Evolutionary conservation across 768 basidiomycete genomes (phyloP), one percentile per base, ranked within the genome.

Genomic region (Paxillus ammoniavirescens): DNA sequence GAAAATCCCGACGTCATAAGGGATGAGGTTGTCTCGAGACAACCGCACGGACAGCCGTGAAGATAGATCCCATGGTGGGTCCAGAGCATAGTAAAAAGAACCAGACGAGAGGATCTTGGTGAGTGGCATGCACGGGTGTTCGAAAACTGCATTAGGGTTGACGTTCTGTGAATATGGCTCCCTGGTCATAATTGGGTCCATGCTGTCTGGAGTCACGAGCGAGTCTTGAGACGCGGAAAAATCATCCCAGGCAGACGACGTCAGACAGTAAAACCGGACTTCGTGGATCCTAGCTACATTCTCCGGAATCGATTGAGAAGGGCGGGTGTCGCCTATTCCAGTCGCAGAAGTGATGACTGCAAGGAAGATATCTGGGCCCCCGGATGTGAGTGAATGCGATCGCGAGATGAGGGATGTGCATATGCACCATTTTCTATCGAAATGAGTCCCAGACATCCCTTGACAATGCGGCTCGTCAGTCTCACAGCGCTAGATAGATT

Each of bases 81-180:
- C 85, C 26, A 86, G 65, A 2, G 97, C 87, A 64, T 91, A 97
- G 72, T 98, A 99, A 73, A 99, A 99, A 1, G 89, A 85, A 5
- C 94, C 94, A 21, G 89, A 89, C 30, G 91, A 89, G 4, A 99
- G 74, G 51, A 98, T 93, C 71, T 96, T 97, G 44, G 83, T 87
- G 63, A 98, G 81, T 0, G 93, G 89, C 56, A 83, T 69, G 68
- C 95, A 98, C 2, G 97, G 97, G 63, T 98, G 93, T 62, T 95
- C 93, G 64, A 87, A 85, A 23, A 87, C 75, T n/a, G 76, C 76
- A 9, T 82, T 62, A 9, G 60, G 21, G 14, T 75, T 65, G 31
- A 76, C 60, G 43, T 69, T 65, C 52, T 77, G 77, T 28, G 73
- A 59, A 42, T 73, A 70, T 35, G 84, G 78, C 49, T 82, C 75